Conservation (phyloP, 2,329 filamentous ascomycete species). For the Phyllosticta capitalensis region DNA sequence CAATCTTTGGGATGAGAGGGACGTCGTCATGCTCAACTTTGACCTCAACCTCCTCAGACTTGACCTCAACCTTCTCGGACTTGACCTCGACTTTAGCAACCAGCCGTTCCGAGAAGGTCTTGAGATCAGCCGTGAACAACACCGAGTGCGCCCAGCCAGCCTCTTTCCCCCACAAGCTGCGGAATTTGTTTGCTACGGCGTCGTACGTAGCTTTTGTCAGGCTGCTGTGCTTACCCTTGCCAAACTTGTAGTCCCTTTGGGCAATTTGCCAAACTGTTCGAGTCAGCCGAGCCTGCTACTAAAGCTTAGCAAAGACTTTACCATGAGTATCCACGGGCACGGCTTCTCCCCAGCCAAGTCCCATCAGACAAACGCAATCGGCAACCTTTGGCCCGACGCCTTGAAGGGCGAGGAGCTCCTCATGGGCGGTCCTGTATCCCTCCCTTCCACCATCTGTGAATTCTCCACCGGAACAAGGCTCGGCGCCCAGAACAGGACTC, state of each 20-base stretch:
- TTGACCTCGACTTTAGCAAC: conserved; percentile 41
- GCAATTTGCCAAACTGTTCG: conserved; percentile 85
- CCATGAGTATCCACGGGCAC: conserved; percentile 92
- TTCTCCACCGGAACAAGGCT: conserved; percentile 35
- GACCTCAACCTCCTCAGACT: conserved; percentile 6
- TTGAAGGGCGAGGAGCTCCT: conserved; percentile 65
- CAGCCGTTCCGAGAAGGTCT: conserved; percentile 66
- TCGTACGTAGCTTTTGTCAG: conserved; percentile 84
- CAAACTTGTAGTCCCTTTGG: conserved; percentile 88
- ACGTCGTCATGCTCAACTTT: conserved; percentile 10
- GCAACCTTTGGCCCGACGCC: conserved; percentile 96
- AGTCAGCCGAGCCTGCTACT: neutral
- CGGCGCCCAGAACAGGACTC: conserved; percentile 48
- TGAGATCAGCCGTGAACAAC: conserved; percentile 86
- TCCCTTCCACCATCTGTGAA: conserved; percentile 44
- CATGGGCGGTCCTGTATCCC: conserved; percentile 72
- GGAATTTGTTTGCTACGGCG: conserved; percentile 82
- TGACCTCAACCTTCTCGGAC: conserved; percentile 27
- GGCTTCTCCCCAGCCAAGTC: conserved; percentile 87
- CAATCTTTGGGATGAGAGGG: neutral
- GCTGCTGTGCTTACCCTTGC: conserved; percentile 70
- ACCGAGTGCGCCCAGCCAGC: conserved; percentile 98
- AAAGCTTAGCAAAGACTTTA: conserved; percentile 19
- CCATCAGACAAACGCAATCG: conserved; percentile 95
- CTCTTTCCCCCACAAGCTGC: conserved; percentile 80